Evolutionary conservation across 371 early-diverging fungal genomes (phyloP).

Genomic region (Blastocladiella emersonii): DNA sequence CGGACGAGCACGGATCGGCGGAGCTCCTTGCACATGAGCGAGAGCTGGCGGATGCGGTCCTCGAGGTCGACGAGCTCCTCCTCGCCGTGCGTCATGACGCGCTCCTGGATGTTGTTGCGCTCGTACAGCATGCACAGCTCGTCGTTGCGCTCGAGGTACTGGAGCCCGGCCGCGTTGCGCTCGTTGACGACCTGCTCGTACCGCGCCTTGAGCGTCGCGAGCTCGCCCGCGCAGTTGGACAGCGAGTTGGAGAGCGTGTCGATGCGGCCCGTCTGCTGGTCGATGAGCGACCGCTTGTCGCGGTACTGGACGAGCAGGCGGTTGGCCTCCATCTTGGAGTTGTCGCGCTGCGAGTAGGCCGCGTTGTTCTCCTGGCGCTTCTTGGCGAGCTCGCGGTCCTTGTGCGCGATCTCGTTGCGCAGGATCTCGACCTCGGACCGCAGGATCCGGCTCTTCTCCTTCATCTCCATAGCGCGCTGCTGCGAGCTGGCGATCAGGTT

Average conservation of each 20-base stretch:
- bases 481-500: conserved; percentile 35
- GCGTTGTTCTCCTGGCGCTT: conserved; percentile 34
- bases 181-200: conserved; percentile 25
- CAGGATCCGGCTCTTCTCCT: conserved; percentile 38
- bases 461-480: conserved; percentile 39
- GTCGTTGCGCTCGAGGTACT: conserved; percentile 35
- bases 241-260: conserved; percentile 28
- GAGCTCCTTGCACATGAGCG: conserved; percentile 21
- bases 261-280: conserved; percentile 32
- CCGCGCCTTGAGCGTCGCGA: conserved; percentile 20
- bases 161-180: conserved; percentile 28
- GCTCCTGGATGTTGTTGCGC: conserved; percentile 24
- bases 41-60: conserved; percentile 24
- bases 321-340: conserved; percentile 35
- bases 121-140: conserved; percentile 40
- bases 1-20: conserved; percentile 19
- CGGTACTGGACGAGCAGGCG: conserved; percentile 27
- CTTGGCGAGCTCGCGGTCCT: conserved; percentile 35
- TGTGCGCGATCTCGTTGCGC: conserved; percentile 29
- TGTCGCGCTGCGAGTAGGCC: conserved; percentile 30
- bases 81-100: conserved; percentile 22
- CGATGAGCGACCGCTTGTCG: conserved; percentile 28
- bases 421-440: conserved; percentile 40
- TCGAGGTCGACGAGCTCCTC: conserved; percentile 19
- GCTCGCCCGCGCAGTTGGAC: conserved; percentile 32